Evolutionary conservation across 495 filamentous ascomycete genomes (phyloP).

Genomic region (Friedmanniomyces simplex): DNA sequence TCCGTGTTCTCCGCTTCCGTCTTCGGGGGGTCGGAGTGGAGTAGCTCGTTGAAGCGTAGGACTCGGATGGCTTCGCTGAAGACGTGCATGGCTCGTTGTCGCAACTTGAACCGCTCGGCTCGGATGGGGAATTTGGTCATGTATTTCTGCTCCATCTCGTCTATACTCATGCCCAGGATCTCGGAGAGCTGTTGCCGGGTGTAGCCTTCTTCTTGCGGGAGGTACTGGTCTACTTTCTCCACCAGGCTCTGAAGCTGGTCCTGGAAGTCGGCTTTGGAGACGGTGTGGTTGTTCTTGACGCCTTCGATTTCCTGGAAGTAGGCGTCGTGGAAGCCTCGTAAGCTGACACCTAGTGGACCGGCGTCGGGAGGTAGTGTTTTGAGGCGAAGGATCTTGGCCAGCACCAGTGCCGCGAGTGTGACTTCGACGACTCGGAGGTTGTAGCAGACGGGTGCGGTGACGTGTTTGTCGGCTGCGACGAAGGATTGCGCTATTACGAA

Average conservation of each 20-base stretch:
- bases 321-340: conserved; percentile 75
- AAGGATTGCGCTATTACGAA: conserved; percentile 95
- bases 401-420: conserved; percentile 71
- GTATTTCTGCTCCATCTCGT: conserved; percentile 61
- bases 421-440: conserved; percentile 96
- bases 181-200: conserved; percentile 77
- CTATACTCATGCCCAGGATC: conserved; percentile 55
- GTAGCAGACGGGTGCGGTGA: conserved; percentile 85
- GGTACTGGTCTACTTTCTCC: conserved; percentile 47
- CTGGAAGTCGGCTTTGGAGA: conserved; percentile 37
- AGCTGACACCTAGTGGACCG: conserved; percentile 70
- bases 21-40: conserved; percentile 36
- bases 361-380: conserved; percentile 61
- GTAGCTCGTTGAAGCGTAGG: conserved; percentile 64
- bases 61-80: conserved; percentile 84
- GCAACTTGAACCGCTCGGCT: conserved; percentile 77
- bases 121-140: conserved; percentile 79
- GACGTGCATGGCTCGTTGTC: conserved; percentile 78
- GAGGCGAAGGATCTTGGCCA: conserved; percentile 50
- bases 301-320: conserved; percentile 58
- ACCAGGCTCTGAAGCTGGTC: conserved; percentile 62
- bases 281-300: conserved; percentile 32
- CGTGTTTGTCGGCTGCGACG: conserved; percentile 86
- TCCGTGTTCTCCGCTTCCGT: conserved; percentile 41
- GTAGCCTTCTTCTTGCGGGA: conserved; percentile 72